Evolutionary conservation across 306 rosid genomes (phyloP).

Genomic region (Casuarina cunninghamiana): DNA sequence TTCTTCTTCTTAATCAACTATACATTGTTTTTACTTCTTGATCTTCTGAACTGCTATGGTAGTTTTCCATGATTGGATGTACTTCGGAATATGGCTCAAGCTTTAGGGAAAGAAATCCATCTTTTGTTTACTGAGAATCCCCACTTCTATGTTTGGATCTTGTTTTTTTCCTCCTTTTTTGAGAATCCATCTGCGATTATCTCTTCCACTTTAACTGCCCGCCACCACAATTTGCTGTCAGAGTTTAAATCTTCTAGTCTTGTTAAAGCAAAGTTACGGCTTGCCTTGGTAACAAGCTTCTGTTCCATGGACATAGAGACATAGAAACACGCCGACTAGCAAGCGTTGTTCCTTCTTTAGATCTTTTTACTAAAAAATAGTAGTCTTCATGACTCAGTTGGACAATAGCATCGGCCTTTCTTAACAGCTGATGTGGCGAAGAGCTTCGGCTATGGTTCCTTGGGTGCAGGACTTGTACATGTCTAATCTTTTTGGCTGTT

Average conservation of each 20-base stretch:
- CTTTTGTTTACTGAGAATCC: background rate
- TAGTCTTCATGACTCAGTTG: constrained; percentile 46
- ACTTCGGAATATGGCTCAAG: constrained; percentile 18
- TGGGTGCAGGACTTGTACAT: constrained; percentile 30
- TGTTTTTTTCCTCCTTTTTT: constrained; percentile 7
- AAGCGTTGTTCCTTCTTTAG: constrained; percentile 37
- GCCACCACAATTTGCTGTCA: constrained; percentile 8
- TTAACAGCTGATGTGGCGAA: constrained; percentile 34
- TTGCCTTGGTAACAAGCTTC: constrained; percentile 43
- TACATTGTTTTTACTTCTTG: constrained; percentile 18
- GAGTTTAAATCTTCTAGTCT: constrained; percentile 36
- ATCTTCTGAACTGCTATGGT: constrained; percentile 30
- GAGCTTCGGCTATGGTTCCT: constrained; percentile 40
- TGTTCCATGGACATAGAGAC: constrained; percentile 34
- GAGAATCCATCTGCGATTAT: background rate
- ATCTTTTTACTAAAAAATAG: constrained; percentile 34
- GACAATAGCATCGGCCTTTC: constrained; percentile 21
- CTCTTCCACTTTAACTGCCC: constrained; percentile 26
- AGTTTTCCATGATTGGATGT: constrained; percentile 22
- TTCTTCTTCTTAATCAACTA: constrained; percentile 13
- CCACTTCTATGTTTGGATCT: constrained; percentile 21
- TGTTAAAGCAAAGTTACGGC: constrained; percentile 35
- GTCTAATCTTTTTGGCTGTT: constrained; percentile 20
- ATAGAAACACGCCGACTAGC: constrained; percentile 35
- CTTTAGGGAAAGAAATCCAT: constrained; percentile 19